Evolutionary conservation across 768 basidiomycete species (phyloP).

Genomic region (Kwoniella newhampshirensis): DNA sequence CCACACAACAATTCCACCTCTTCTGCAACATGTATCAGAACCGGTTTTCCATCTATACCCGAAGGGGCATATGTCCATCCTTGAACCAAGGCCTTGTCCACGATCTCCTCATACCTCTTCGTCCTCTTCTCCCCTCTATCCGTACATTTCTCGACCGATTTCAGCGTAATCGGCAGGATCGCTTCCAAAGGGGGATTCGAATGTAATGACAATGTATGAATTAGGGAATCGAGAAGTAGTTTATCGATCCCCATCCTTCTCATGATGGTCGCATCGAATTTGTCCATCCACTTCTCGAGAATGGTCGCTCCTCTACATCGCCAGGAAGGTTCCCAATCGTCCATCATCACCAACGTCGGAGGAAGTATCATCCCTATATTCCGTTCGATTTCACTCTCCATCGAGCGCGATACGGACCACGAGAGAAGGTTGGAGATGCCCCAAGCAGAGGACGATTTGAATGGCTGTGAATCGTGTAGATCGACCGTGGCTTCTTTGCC

Average conservation of each 20-base stretch:
- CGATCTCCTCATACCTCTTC: slow-evolving; percentile 29
- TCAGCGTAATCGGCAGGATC: slow-evolving; percentile 32
- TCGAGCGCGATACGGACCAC: slow-evolving; percentile 21
- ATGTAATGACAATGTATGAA: slow-evolving; percentile 48
- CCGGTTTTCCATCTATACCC: slow-evolving; percentile 34
- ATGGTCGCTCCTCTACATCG: slow-evolving; percentile 35
- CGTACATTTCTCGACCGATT: slow-evolving; percentile 20
- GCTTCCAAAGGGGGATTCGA: slow-evolving; percentile 36
- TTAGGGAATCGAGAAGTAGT: slow-evolving; percentile 42
- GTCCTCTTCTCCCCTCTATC: slow-evolving; percentile 24
- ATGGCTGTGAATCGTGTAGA: slow-evolving; percentile 38
- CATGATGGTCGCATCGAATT: slow-evolving; percentile 28
- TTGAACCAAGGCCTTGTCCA: slow-evolving; percentile 46
- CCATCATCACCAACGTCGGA: slow-evolving; percentile 48
- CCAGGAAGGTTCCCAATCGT: slow-evolving; percentile 50
- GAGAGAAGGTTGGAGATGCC: slow-evolving; percentile 35
- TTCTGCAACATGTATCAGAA: slow-evolving; percentile 35
- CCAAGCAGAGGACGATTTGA: slow-evolving; percentile 33
- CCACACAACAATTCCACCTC: slow-evolving; percentile 39
- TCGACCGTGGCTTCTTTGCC: slow-evolving; percentile 34
- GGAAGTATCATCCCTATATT: slow-evolving; percentile 49
- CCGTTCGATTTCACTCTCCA: slow-evolving; percentile 18
- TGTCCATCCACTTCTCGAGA: slow-evolving; percentile 36
- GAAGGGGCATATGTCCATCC: slow-evolving; percentile 50
- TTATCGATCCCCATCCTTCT: slow-evolving; percentile 50